Percentiles rank a stretch among this genome's conserved stretches.
Evolutionary conservation across 805 yeast species (phyloP).

Genomic region (Lachancea cidri): DNA sequence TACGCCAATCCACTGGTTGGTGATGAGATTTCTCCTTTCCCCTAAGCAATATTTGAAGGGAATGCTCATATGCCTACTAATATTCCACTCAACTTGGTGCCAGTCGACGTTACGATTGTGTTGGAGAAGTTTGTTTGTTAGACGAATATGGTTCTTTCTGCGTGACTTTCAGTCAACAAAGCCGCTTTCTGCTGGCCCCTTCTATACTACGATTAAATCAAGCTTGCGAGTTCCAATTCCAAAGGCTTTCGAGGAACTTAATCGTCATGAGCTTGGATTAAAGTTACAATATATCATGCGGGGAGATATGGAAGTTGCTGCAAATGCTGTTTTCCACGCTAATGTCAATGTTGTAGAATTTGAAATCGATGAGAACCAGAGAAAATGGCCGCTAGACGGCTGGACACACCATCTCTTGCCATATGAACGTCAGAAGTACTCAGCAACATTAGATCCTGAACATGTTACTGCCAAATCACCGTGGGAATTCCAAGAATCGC

Average conservation of each 20-base stretch:
- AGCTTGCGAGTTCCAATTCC: constrained; percentile 11
- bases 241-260: constrained; percentile 10
- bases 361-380: constrained; percentile 26
- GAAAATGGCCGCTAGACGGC: constrained; percentile 26
- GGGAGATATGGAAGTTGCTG: constrained; percentile 8
- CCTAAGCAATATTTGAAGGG: constrained; percentile 13
- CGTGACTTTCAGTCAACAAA: not conserved
- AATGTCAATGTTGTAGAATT: constrained; percentile 18
- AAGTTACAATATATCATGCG: constrained; percentile 13
- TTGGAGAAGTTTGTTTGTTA: constrained; percentile 23
- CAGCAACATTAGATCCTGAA: constrained; percentile 8
- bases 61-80: constrained; percentile 6
- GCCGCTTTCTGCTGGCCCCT: not conserved
- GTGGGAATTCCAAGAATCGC: constrained; percentile 17
- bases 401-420: constrained; percentile 23
- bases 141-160: constrained; percentile 14
- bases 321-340: not conserved
- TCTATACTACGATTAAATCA: not conserved
- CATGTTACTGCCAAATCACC: constrained; percentile 12
- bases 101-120: constrained; percentile 25
- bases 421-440: constrained; percentile 21
- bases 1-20: constrained; percentile 19
- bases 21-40: constrained; percentile 13
- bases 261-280: constrained; percentile 10
- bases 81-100: constrained; percentile 26